These are phyloP conservation scores for Trichophyton simii DNA, from an alignment of 2,329 filamentous ascomycete genomes.

Conservation along the genomic window DNA sequence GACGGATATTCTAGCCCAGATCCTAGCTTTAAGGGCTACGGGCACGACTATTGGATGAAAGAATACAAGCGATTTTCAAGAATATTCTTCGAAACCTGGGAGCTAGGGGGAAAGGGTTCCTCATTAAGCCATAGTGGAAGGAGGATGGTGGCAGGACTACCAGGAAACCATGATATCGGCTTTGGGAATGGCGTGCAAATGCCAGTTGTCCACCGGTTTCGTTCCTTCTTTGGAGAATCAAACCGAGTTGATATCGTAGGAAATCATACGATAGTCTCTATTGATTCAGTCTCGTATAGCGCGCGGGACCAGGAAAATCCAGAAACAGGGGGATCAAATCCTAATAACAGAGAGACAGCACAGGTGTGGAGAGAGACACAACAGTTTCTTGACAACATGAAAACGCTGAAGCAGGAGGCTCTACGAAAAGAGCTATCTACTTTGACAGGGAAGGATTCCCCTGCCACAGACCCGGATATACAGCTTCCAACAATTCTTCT, in stretches of 20 bases:
- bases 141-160: conserved; percentile 71
- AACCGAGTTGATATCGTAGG: conserved; percentile 84
- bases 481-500: conserved; percentile 80
- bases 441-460: conserved; percentile 48
- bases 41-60: conserved; percentile 67
- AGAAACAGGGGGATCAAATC: conserved; percentile 35
- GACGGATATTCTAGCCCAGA: conserved; percentile 47
- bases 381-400: conserved; percentile 60
- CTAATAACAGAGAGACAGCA: conserved; percentile 38
- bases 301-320: conserved; percentile 50
- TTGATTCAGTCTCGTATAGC: conserved; percentile 80
- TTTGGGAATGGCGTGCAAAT: conserved; percentile 77
- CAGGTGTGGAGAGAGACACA: conserved; percentile 63
- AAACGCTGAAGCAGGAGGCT: conserved; percentile 52
- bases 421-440: conserved; percentile 56
- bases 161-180: conserved; percentile 90
- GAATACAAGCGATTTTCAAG: conserved; percentile 79
- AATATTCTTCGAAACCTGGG: conserved; percentile 67
- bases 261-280: conserved; percentile 88
- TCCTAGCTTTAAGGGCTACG: conserved; percentile 61
- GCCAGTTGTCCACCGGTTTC: conserved; percentile 69
- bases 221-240: conserved; percentile 77
- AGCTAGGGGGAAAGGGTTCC: conserved; percentile 43
- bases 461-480: conserved; percentile 30
- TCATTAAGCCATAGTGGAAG: conserved; percentile 52